phyloP scores from a whole-genome alignment of 2,329 filamentous ascomycete genomes.

The Alternaria postmessia region DNA sequence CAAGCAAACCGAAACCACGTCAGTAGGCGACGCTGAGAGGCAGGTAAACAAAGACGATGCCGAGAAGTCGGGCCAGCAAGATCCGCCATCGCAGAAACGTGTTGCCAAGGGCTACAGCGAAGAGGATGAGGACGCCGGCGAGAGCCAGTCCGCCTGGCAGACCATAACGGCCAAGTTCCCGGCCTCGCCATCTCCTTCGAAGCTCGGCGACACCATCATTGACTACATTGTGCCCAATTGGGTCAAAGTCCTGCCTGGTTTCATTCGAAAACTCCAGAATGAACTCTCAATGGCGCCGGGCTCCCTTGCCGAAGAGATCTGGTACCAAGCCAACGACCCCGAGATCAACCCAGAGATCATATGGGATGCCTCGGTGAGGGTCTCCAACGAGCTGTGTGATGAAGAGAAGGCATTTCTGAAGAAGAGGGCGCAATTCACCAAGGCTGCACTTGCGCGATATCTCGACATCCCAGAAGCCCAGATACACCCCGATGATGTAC shows the following conservation, averaged over 20 bases:
- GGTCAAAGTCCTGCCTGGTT: conserved; percentile 77
- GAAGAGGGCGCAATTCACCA: conserved; percentile 73
- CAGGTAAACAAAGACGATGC: conserved; percentile 21
- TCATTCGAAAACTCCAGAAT: conserved; percentile 81
- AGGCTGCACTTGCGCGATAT: conserved; percentile 80
- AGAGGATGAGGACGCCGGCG: conserved; percentile 27
- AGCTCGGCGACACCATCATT: conserved; percentile 65
- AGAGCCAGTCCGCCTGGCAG: conserved; percentile 41
- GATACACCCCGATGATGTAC: conserved; percentile 92
- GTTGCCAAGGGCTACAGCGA: conserved; percentile 36
- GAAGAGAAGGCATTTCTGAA: conserved; percentile 81
- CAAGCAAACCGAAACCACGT: conserved; percentile 28
- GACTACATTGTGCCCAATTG: conserved; percentile 82
- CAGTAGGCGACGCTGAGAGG: conserved; percentile 27
- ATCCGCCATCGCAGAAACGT: conserved; percentile 47
- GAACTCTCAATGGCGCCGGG: conserved; percentile 89
- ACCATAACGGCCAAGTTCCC: conserved; percentile 43
- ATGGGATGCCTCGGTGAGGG: conserved; percentile 80
- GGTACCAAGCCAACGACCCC: conserved; percentile 87
- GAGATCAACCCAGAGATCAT: conserved; percentile 85
- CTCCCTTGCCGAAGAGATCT: conserved; percentile 90
- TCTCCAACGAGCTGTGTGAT: conserved; percentile 80
- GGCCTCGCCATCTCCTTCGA: conserved; percentile 39
- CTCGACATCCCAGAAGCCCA: conserved; percentile 78
- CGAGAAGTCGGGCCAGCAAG: conserved; percentile 38